Evolutionary conservation across 169 alveolate species (phyloP), one percentile per base, ranked within the genome.

Genomic region (Miamiensis avidus): DNA sequence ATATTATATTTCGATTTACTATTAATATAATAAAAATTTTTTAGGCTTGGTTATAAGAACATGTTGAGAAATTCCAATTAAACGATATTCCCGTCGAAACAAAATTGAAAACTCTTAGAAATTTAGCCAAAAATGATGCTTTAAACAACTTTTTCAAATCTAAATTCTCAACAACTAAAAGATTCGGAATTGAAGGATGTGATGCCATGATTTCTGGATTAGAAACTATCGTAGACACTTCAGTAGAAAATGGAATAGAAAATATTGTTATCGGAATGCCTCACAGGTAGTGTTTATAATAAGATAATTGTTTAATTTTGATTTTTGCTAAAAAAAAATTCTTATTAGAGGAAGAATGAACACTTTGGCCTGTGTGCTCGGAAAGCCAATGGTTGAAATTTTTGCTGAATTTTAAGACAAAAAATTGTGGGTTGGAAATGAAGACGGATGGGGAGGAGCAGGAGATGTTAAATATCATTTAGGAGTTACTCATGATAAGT

Each of bases 381-480:
- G 97, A 65, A 96, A 96, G 77, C 98, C 99, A 31, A 85, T 97
- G 65, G 97, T 96, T 75, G 94, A 95, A 77, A 91, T 97, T 92
- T 96, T 98, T 91, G 96, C 97, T 31, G 89, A 85, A 85, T 85
- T 85, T 75, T 78, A 85, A 74, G 83, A 85, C 64, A 85, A 76
- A 78, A 78, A 74, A 33, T 64, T 69, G 72, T 78, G 79, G n/a
- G 73, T 29, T n/a, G 15, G 34, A 34, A 82, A 78, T 32, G 92
- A 95, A 31, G 84, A 69, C 31, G 78, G 65, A 79, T 85, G 89
- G 89, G 89, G 89, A 30, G 79, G 79, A 34, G 69, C 83, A 20
- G 99, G 99, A 28, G 99, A 98, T 88, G 99, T 97, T 29, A 98
- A 98, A 85, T 98, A 98, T 86, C 99, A 98, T 91, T 85, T 97